phyloP scores from a whole-genome alignment of 2,329 filamentous ascomycete species.

The Hypomyces perniciosus region DNA sequence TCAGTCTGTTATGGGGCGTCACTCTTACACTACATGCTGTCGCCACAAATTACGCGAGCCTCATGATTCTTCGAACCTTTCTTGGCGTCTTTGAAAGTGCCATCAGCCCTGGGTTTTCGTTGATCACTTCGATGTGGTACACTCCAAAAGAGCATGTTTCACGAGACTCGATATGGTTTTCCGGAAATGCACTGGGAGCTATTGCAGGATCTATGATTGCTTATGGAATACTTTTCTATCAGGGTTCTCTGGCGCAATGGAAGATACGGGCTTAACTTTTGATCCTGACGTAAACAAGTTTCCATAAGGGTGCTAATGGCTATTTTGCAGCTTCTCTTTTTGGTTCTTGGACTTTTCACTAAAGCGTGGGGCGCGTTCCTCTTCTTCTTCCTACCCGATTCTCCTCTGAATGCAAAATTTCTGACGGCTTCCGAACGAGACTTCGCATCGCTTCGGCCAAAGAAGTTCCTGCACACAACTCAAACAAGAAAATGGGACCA shows the following conservation, averaged over 20 bases:
- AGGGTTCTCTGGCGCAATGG: no score
- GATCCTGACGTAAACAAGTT: no score
- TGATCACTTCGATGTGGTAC: constrained; percentile 20
- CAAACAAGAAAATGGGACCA: neutral
- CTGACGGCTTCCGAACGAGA: neutral
- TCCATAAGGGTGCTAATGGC: neutral
- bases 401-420: neutral
- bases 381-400: neutral
- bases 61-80: constrained; percentile 19
- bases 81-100: constrained; percentile 19
- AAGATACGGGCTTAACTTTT: no score
- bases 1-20: constrained; percentile 17
- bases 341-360: neutral
- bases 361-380: neutral
- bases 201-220: neutral
- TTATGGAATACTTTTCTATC: neutral
- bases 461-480: neutral
- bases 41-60: constrained; percentile 14
- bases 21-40: constrained; percentile 17
- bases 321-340: neutral
- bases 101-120: constrained; percentile 9
- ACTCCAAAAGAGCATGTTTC: constrained; percentile 20
- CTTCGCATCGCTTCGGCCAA: neutral
- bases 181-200: neutral
- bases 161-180: neutral